phyloP scores from a whole-genome alignment of 2,329 filamentous ascomycete species.

The Pseudohalonectria lignicola region DNA sequence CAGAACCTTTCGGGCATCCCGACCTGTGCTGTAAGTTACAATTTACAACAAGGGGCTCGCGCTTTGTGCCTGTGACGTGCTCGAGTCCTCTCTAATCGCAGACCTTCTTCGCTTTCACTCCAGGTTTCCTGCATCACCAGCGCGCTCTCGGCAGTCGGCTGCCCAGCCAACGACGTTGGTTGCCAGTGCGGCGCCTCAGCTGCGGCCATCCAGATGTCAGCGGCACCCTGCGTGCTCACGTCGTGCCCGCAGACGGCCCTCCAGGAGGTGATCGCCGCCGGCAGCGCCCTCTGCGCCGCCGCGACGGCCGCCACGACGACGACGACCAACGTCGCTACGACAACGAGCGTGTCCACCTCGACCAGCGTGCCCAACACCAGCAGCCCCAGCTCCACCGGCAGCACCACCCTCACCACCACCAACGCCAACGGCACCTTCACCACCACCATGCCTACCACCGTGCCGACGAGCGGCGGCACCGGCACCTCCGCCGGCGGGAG shows the following conservation, averaged over 20 bases:
- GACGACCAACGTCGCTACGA: background rate
- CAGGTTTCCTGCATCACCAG: slow-evolving; percentile 33
- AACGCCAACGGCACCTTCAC: background rate
- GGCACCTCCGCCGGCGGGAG: background rate
- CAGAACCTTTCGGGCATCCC: slow-evolving; percentile 24
- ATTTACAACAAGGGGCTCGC: too few relatives aligned
- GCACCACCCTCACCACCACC: background rate
- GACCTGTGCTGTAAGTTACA: slow-evolving; percentile 24
- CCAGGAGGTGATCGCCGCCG: slow-evolving; percentile 16
- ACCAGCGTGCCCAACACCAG: background rate
- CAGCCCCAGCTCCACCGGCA: background rate
- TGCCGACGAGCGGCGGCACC: background rate
- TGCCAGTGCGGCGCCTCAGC: slow-evolving; percentile 37
- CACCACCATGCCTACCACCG: background rate
- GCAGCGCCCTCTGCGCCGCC: slow-evolving; percentile 16
- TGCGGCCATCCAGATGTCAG: slow-evolving; percentile 16
- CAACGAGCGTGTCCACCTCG: background rate
- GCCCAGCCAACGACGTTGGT: slow-evolving; percentile 28
- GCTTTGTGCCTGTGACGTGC: too few relatives aligned
- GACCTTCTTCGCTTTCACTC: too few relatives aligned
- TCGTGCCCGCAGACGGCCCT: slow-evolving; percentile 17
- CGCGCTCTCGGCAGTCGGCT: slow-evolving; percentile 34
- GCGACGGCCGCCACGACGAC: background rate
- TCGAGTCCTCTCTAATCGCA: too few relatives aligned
- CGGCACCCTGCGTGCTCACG: slow-evolving; percentile 18